These are phyloP conservation scores for Sicyos baderoa DNA, from an alignment of 306 rosid species.

Conservation along the genomic window DNA sequence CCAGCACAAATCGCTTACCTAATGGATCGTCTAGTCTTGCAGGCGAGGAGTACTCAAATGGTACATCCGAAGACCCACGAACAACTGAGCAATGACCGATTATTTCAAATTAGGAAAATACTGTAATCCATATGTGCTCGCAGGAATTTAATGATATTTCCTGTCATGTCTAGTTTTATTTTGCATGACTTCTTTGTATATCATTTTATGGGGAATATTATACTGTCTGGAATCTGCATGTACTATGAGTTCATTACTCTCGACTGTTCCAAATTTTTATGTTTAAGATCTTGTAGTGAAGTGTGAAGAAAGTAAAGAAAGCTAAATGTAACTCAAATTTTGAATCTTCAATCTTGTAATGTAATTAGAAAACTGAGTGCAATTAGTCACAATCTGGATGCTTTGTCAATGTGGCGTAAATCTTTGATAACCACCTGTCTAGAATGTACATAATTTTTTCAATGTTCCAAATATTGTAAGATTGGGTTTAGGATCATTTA, in stretches of 20 bases:
- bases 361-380: constrained; percentile 1
- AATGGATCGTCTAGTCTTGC: constrained; percentile 59
- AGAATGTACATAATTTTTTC: background rate
- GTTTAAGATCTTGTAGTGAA: constrained; percentile 7
- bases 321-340: background rate
- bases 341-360: background rate
- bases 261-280: background rate
- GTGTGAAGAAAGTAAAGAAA: background rate
- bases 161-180: constrained; percentile 15
- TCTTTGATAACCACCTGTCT: background rate
- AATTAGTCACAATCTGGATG: background rate
- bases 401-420: background rate
- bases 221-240: constrained; percentile 9
- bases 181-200: constrained; percentile 20
- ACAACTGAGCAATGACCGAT: background rate
- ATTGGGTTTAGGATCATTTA: background rate
- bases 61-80: constrained; percentile 52
- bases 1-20: constrained; percentile 47
- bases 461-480: background rate
- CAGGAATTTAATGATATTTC: constrained; percentile 14
- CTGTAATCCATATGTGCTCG: constrained; percentile 5
- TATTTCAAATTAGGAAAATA: constrained; percentile 3
- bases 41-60: constrained; percentile 73
- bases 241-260: background rate
- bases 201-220: constrained; percentile 8